Percentiles rank a stretch among this genome's conserved stretches.
Conservation (phyloP, 1,139 yeast species). For the Scheffersomyces quercinus region DNA sequence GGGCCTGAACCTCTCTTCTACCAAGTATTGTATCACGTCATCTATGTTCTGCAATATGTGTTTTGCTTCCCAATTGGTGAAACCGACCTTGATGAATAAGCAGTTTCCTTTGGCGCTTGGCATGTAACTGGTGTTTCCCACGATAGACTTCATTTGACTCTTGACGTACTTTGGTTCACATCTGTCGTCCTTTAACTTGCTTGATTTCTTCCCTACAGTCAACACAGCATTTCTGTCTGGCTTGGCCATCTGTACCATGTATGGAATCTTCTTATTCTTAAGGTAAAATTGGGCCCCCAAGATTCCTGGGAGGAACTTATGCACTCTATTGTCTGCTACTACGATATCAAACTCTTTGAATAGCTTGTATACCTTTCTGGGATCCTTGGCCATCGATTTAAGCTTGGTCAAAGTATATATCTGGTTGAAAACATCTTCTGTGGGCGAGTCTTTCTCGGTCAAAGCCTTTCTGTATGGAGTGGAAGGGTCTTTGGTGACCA, state of each 20-base stretch:
- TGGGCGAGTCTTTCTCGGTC: conserved; percentile 48
- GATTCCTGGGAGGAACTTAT: conserved; percentile 55
- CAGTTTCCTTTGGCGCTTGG: conserved; percentile 61
- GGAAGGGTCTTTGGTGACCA: conserved; percentile 71
- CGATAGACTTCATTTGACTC: conserved; percentile 61
- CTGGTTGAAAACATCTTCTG: conserved; percentile 60
- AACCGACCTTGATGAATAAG: conserved; percentile 54
- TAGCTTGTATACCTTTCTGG: conserved; percentile 44
- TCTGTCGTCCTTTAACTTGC: conserved; percentile 50
- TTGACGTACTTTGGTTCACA: conserved; percentile 63
- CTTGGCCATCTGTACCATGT: conserved; percentile 63
- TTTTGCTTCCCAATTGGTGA: conserved; percentile 40
- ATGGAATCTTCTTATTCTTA: conserved; percentile 63
- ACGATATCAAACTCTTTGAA: conserved; percentile 65
- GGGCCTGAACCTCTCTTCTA: conserved; percentile 48
- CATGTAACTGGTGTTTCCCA: conserved; percentile 58
- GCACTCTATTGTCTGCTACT: conserved; percentile 65
- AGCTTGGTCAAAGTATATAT: conserved; percentile 59
- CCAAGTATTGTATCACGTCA: conserved; percentile 53
- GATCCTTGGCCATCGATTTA: conserved; percentile 45
- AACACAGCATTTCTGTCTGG: conserved; percentile 44
- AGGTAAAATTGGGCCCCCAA: conserved; percentile 59
- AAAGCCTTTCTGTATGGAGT: conserved; percentile 51
- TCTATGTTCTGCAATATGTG: conserved; percentile 56
- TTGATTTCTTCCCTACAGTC: conserved; percentile 32